Evolutionary conservation across 1,284 basidiomycete species (phyloP).

Genomic region (Pseudozyma pruni): DNA sequence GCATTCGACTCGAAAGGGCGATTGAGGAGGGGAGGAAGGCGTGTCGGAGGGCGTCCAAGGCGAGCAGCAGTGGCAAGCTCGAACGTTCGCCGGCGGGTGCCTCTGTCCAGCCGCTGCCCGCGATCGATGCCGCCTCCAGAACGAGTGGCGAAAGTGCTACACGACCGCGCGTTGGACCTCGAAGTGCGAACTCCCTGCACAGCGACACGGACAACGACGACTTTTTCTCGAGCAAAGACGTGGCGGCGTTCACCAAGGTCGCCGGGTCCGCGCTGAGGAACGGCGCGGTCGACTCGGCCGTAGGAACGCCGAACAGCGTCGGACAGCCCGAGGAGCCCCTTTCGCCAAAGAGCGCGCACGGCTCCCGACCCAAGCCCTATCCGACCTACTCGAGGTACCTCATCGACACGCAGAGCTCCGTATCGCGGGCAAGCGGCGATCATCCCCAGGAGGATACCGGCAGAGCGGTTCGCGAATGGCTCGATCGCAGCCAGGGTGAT

Average conservation of each 20-base stretch:
- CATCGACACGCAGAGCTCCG: conserved; percentile 15
- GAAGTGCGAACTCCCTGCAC: conserved; percentile 22
- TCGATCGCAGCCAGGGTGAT: conserved; percentile 17
- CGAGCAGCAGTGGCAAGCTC: conserved; percentile 5
- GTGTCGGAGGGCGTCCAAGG: conserved; percentile 34
- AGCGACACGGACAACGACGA: conserved; percentile 47
- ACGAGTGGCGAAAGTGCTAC: conserved; percentile 28
- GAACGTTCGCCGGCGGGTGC: conserved; percentile 9
- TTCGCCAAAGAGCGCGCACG: conserved; percentile 10
- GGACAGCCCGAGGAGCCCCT: conserved; percentile 18
- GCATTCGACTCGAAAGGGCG: conserved; percentile 60
- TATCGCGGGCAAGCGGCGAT: conserved; percentile 4
- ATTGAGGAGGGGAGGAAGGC: conserved; percentile 56
- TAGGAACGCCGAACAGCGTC: conserved; percentile 34
- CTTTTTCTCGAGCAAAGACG: conserved; percentile 38
- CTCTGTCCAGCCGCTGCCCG: conserved; percentile 11
- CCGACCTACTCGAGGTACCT: conserved; percentile 35
- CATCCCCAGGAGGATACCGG: conserved; percentile 6
- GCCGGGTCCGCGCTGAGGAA: conserved; percentile 16
- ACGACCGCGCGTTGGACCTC: conserved; percentile 5
- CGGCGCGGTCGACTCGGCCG: conserved; percentile 19
- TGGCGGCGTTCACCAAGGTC: conserved; percentile 24
- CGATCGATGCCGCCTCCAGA: conserved; percentile 21
- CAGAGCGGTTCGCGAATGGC: conserved; percentile 30
- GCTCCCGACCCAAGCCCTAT: conserved; percentile 34